phyloP scores from a whole-genome alignment of 2,329 filamentous ascomycete genomes.

The Fusarium circinatum region DNA sequence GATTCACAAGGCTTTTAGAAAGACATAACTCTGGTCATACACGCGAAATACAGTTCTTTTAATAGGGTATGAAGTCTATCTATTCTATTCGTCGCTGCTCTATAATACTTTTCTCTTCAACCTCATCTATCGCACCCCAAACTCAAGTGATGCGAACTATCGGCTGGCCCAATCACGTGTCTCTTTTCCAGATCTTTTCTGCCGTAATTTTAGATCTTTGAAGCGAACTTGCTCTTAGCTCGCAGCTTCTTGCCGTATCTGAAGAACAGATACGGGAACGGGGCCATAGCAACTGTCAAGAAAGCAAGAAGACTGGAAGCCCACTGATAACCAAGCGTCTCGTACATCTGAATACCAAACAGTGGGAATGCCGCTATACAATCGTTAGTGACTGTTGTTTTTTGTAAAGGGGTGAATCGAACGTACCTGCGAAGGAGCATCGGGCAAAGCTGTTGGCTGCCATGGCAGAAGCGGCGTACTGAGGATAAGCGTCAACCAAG shows the following conservation, averaged over 20 bases:
- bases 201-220: neutral
- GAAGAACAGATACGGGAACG: slow-evolving; percentile 37
- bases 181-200: fast-evolving
- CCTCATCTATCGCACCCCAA: neutral
- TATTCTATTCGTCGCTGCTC: neutral
- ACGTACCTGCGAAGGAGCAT: slow-evolving; percentile 32
- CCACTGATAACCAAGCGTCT: slow-evolving; percentile 34
- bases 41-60: neutral
- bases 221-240: slow-evolving; percentile 32
- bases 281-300: slow-evolving; percentile 30
- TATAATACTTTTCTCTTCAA: neutral
- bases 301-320: slow-evolving; percentile 32
- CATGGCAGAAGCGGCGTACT: slow-evolving; percentile 37
- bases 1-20: slow-evolving; percentile 2
- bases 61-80: neutral
- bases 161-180: neutral
- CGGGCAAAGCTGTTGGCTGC: slow-evolving; percentile 36
- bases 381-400: neutral
- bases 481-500: slow-evolving; percentile 33
- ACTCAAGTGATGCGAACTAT: fast-evolving
- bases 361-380: slow-evolving; percentile 20
- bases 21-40: fast-evolving
- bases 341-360: slow-evolving; percentile 33
- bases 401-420: fast-evolving
- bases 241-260: slow-evolving; percentile 30